phyloP scores from a whole-genome alignment of 192 early-diverging fungal genomes.

The Lobosporangium transversale region DNA sequence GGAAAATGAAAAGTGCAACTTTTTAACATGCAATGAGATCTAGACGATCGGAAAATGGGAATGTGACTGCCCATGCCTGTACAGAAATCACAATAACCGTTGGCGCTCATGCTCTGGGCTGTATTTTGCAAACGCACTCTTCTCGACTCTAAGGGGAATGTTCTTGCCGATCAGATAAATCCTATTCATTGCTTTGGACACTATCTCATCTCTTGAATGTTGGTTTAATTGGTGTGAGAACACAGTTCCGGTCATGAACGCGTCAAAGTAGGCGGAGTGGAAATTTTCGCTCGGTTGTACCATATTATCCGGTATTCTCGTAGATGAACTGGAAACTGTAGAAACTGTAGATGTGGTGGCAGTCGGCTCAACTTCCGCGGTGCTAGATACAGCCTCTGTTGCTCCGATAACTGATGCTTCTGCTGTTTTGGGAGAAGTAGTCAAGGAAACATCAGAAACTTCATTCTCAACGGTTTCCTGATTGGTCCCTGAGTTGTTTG shows the following conservation, averaged over 20 bases:
- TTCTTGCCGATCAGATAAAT: conserved; percentile 88
- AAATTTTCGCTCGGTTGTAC: conserved; percentile 61
- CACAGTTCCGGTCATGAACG: conserved; percentile 96
- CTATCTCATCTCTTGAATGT: conserved; percentile 30
- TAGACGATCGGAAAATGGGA: not conserved
- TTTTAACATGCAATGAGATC: too few species aligned
- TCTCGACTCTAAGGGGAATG: conserved; percentile 72
- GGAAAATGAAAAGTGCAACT: too few species aligned
- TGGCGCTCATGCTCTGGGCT: conserved; percentile 56
- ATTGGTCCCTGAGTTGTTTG: conserved; percentile 14
- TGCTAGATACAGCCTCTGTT: not conserved
- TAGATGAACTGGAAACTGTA: too few species aligned
- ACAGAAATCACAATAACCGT: not conserved
- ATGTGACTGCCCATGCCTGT: not conserved
- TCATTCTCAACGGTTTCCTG: conserved; percentile 4
- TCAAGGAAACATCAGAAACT: not conserved
- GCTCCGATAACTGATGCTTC: not conserved
- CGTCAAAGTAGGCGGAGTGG: conserved; percentile 94
- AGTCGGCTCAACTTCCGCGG: conserved; percentile 14
- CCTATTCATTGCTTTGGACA: conserved; percentile 67
- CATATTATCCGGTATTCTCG: too few species aligned
- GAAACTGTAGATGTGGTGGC: conserved; percentile 1
- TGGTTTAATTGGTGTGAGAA: conserved; percentile 72
- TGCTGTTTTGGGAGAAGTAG: too few species aligned
- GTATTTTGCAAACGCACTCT: conserved; percentile 67